These are phyloP conservation scores for Phytophthora cryptogea DNA, from an alignment of 352 stramenopile genomes.

Conservation along the genomic window DNA sequence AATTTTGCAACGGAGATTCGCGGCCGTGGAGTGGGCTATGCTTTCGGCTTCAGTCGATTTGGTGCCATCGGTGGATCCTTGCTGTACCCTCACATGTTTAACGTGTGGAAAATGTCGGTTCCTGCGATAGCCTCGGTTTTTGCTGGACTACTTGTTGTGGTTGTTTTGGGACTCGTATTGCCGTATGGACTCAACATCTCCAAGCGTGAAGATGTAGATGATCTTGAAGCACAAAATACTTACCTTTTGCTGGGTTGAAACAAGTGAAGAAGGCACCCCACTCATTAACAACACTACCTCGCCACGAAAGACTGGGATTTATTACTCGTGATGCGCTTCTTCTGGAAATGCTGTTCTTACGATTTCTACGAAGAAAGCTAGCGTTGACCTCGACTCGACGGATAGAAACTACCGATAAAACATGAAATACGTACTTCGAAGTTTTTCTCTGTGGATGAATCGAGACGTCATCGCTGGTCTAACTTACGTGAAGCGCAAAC, in stretches of 20 bases:
- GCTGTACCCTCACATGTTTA: constrained; percentile 41
- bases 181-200: neutral
- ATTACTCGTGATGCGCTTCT: neutral
- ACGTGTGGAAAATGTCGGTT: constrained; percentile 40
- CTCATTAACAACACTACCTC: neutral
- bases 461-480: too few relatives aligned
- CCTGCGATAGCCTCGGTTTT: constrained; percentile 27
- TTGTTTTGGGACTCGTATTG: neutral
- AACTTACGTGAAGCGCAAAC: too few relatives aligned
- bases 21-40: constrained; percentile 33
- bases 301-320: neutral
- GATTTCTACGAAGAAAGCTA: neutral
- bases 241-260: neutral
- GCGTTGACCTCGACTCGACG: too few relatives aligned
- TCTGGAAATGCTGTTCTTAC: neutral
- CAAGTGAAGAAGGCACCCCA: neutral
- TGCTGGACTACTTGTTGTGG: constrained; percentile 7
- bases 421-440: too few relatives aligned
- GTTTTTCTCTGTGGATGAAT: too few relatives aligned
- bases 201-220: neutral
- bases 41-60: constrained; percentile 29
- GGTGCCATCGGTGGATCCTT: constrained; percentile 28
- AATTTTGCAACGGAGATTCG: constrained; percentile 17
- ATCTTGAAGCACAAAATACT: neutral
- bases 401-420: too few relatives aligned